Percentiles rank a stretch among this genome's conserved stretches.
Conservation (phyloP, 805 yeast species). For the Ogataea pilisensis region DNA sequence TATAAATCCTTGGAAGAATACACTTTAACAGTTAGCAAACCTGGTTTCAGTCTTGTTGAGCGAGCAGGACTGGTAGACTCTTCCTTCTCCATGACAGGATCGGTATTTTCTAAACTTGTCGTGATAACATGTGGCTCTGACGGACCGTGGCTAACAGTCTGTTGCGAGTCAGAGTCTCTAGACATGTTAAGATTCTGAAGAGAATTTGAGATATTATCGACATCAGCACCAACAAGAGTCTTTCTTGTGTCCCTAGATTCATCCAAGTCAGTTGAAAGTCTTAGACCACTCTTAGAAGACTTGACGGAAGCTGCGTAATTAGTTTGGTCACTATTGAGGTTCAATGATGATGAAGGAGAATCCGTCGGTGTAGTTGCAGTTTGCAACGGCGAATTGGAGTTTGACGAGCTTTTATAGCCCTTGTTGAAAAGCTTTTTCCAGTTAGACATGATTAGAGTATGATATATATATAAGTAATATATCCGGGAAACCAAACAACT, state of each 20-base stretch:
- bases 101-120: slow-evolving; percentile 28
- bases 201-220: slow-evolving; percentile 11
- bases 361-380: slow-evolving; percentile 9
- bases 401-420: slow-evolving; percentile 13
- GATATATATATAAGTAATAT: too few species aligned
- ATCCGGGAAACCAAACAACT: too few species aligned
- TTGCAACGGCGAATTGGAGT: slow-evolving; percentile 12
- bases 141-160: neutral
- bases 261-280: slow-evolving; percentile 12
- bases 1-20: slow-evolving; percentile 64
- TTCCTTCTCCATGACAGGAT: slow-evolving; percentile 29
- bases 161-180: slow-evolving; percentile 1
- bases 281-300: slow-evolving; percentile 3
- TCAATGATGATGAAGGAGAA: slow-evolving; percentile 9
- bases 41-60: slow-evolving; percentile 42
- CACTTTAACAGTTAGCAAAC: slow-evolving; percentile 72
- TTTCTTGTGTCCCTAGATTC: slow-evolving; percentile 17
- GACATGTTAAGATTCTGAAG: slow-evolving; percentile 10
- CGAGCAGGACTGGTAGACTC: neutral
- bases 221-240: slow-evolving; percentile 20
- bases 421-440: slow-evolving; percentile 31
- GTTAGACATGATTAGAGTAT: slow-evolving; percentile 21
- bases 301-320: slow-evolving; percentile 10
- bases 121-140: slow-evolving; percentile 22
- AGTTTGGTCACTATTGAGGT: slow-evolving; percentile 3